A percentile compares a stretch with the other conserved stretches of the same genome.
These are phyloP conservation scores for Botrytis hyacinthi DNA, from an alignment of 2,329 filamentous ascomycete genomes.

Conservation along the genomic window DNA sequence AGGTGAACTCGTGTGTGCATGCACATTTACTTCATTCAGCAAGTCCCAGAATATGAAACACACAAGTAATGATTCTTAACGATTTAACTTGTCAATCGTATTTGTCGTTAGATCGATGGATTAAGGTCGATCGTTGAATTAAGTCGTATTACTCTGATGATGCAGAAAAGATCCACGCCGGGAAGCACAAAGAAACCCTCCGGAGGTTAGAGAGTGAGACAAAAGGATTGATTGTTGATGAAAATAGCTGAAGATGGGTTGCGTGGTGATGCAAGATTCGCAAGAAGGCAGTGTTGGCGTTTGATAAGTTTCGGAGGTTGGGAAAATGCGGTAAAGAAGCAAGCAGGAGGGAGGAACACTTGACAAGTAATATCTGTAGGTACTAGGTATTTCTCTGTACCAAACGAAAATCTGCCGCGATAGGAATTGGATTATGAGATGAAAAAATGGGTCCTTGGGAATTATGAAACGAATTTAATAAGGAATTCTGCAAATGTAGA, in stretches of 20 bases:
- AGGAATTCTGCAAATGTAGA: background rate
- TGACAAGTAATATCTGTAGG: slow-evolving; percentile 1
- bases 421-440: slow-evolving; percentile 2
- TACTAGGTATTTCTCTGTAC: background rate
- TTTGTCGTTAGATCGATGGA: background rate
- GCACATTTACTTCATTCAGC: background rate
- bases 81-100: background rate
- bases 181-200: background rate
- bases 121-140: background rate
- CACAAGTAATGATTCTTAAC: background rate
- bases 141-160: slow-evolving; percentile 6
- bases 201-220: slow-evolving; percentile 8
- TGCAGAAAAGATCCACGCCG: slow-evolving; percentile 8
- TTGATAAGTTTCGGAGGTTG: background rate
- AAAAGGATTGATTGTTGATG: background rate
- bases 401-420: slow-evolving; percentile 6
- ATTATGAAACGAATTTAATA: background rate
- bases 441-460: slow-evolving; percentile 1
- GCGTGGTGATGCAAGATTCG: slow-evolving; percentile 6
- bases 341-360: slow-evolving; percentile 1
- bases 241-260: slow-evolving; percentile 4
- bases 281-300: slow-evolving; percentile 8
- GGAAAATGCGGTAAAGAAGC: slow-evolving; percentile 20
- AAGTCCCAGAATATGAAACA: slow-evolving; percentile 5
- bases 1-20: slow-evolving; percentile 9